Evolutionary conservation across 2,329 filamentous ascomycete species (phyloP).

Genomic region (Pseudocercospora crystallina): DNA sequence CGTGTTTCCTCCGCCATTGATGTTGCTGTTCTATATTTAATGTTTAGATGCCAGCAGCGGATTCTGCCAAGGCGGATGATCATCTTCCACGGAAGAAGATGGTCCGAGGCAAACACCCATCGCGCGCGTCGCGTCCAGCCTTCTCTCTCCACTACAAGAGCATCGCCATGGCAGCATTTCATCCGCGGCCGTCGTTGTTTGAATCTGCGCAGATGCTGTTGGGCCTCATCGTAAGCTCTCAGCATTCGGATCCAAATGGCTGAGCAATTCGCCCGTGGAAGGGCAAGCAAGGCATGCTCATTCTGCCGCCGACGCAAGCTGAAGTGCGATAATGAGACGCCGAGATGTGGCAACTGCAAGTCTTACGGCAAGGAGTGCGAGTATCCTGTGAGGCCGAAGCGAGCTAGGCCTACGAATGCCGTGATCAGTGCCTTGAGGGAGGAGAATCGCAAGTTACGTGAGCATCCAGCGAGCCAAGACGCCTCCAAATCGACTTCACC

Average conservation of each 20-base stretch:
- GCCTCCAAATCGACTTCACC: not conserved
- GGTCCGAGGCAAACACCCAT: no score
- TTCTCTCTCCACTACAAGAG: not conserved
- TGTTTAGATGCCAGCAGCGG: no score
- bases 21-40: no score
- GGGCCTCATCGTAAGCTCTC: no score
- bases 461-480: not conserved
- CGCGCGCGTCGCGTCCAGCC: no score
- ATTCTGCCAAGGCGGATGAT: no score
- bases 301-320: conserved; percentile 38
- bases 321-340: conserved; percentile 50
- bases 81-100: no score
- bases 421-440: conserved; percentile 18
- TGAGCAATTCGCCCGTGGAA: no score
- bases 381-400: conserved; percentile 40
- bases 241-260: no score
- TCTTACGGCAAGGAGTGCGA: conserved; percentile 47
- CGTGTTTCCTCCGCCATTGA: no score
- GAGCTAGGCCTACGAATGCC: conserved; percentile 29
- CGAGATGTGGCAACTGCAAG: conserved; percentile 49
- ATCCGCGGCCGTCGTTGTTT: no score
- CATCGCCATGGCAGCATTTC: conserved; percentile 6
- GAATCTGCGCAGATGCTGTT: no score
- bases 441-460: conserved; percentile 22
- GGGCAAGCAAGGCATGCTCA: conserved; percentile 7